These are phyloP conservation scores for Leccinellum luteum DNA, from an alignment of 768 basidiomycete genomes.

Conservation along the genomic window DNA sequence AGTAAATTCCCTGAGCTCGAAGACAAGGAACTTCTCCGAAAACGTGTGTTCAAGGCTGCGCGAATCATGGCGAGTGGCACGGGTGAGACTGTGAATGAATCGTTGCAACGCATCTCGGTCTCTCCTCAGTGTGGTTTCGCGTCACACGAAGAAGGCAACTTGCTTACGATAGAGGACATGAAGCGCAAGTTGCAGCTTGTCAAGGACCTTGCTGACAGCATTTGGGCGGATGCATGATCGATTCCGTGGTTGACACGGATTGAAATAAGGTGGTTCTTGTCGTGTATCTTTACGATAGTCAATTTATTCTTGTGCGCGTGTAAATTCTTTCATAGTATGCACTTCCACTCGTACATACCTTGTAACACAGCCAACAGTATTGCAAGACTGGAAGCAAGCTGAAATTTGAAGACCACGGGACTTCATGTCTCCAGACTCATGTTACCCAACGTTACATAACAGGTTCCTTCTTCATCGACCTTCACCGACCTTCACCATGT, in stretches of 20 bases:
- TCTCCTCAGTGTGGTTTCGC: neutral
- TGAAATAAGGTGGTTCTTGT: neutral
- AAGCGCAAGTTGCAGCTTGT: neutral
- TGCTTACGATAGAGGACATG: neutral
- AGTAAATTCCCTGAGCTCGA: constrained; percentile 45
- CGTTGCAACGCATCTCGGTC: neutral
- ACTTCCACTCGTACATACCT: neutral
- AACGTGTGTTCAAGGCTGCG: neutral
- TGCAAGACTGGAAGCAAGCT: too few relatives aligned
- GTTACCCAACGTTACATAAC: too few relatives aligned
- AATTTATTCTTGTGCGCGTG: neutral
- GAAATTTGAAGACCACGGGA: too few relatives aligned
- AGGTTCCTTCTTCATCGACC: too few relatives aligned
- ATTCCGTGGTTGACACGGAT: neutral
- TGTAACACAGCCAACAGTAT: neutral
- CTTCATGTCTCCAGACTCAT: too few relatives aligned
- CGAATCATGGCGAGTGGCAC: neutral
- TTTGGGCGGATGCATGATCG: neutral
- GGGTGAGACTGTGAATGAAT: neutral
- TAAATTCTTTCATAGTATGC: neutral
- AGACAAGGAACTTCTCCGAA: constrained; percentile 25
- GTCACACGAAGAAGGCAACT: neutral
- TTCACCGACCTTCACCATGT: too few relatives aligned
- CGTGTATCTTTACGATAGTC: neutral
- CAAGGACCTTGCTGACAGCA: neutral